Percentiles rank a stretch among this genome's conserved stretches.
Conservation (phyloP, 805 yeast genomes). For the Metschnikowia proteae region DNA sequence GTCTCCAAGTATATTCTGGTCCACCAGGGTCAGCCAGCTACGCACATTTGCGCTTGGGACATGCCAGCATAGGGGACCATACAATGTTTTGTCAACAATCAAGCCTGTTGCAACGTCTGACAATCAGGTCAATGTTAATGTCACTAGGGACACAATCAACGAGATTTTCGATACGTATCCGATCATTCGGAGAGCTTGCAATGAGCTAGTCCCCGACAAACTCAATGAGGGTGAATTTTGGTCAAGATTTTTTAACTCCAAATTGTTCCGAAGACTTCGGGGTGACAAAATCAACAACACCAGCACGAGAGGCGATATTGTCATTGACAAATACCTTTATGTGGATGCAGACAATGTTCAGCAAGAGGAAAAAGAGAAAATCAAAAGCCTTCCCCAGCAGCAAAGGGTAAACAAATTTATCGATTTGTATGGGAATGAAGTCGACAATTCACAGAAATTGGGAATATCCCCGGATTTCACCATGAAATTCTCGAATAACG, state of each 20-base stretch:
- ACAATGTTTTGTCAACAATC: conserved; percentile 88
- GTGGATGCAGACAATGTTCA: conserved; percentile 53
- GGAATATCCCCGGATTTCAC: conserved; percentile 89
- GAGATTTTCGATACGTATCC: conserved; percentile 93
- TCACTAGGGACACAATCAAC: conserved; percentile 84
- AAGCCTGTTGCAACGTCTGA: conserved; percentile 92
- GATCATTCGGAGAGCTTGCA: conserved; percentile 80
- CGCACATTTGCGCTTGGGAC: conserved; percentile 83
- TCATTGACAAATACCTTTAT: conserved; percentile 78
- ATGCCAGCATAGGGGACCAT: conserved; percentile 86
- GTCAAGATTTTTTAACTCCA: conserved; percentile 92
- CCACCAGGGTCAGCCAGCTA: conserved; percentile 69
- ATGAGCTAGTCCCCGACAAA: conserved; percentile 79
- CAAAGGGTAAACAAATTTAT: conserved; percentile 63
- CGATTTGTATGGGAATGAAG: conserved; percentile 76
- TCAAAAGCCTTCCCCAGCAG: conserved; percentile 14
- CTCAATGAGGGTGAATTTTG: conserved; percentile 90
- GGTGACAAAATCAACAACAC: conserved; percentile 76
- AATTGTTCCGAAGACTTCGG: conserved; percentile 77
- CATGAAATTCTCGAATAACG: conserved; percentile 63
- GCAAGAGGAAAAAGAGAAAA: conserved; percentile 39
- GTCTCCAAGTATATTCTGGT: conserved; percentile 84
- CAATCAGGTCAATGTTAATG: conserved; percentile 88
- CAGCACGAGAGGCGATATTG: conserved; percentile 76
- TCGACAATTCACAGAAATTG: conserved; percentile 68